phyloP scores from a whole-genome alignment of 164 flowering plant genomes.

The Macadamia tetraphylla region DNA sequence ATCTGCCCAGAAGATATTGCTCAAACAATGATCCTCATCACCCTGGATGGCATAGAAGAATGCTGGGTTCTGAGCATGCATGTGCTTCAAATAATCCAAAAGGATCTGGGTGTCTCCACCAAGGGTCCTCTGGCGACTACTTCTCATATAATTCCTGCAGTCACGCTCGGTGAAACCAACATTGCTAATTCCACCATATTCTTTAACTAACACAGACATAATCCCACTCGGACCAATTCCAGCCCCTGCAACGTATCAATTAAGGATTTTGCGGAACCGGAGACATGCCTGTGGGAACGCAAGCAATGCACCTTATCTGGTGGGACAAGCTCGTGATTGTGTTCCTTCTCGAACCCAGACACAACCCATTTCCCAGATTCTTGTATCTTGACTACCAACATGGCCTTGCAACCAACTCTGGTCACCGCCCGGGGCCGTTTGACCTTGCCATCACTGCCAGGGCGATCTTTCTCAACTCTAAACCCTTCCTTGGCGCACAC shows the following conservation, averaged over 20 bases:
- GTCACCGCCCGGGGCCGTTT: constrained; percentile 36
- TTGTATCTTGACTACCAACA: constrained; percentile 55
- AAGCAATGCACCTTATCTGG: constrained; percentile 75
- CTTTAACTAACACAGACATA: constrained; percentile 67
- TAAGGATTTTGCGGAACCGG: constrained; percentile 70
- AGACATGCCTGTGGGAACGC: constrained; percentile 71
- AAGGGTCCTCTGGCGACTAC: constrained; percentile 51
- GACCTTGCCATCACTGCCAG: constrained; percentile 15
- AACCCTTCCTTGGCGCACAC: constrained; percentile 49
- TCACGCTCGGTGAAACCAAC: constrained; percentile 84
- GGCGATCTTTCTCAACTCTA: constrained; percentile 22
- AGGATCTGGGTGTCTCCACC: constrained; percentile 73
- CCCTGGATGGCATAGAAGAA: constrained; percentile 41
- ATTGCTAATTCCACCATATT: constrained; percentile 68
- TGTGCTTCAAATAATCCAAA: constrained; percentile 56
- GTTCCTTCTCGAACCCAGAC: constrained; percentile 60
- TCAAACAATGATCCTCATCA: constrained; percentile 34
- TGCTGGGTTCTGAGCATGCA: constrained; percentile 31
- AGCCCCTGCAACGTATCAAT: constrained; percentile 76
- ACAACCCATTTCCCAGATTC: constrained; percentile 75
- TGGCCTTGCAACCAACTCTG: constrained; percentile 73
- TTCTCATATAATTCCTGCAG: constrained; percentile 71
- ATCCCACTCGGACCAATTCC: constrained; percentile 75
- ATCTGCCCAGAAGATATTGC: constrained; percentile 43
- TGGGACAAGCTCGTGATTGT: constrained; percentile 71